Evolutionary conservation across 176 grass and related monocot genomes (phyloP).

Genomic region (Cenchrus americanus): DNA sequence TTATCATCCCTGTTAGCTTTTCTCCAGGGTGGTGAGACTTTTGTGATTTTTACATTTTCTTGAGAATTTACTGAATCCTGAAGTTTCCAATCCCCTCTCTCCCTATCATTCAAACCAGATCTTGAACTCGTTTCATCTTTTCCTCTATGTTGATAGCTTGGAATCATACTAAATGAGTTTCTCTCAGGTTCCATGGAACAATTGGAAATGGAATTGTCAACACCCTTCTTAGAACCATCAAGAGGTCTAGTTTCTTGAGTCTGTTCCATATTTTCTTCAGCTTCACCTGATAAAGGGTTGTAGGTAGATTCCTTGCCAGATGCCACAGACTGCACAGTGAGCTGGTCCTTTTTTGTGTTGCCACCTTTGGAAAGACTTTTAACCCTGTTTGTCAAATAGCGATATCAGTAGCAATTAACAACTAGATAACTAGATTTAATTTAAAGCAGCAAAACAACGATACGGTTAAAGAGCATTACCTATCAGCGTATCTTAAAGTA

Average conservation of each 20-base stretch:
- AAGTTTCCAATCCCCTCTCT: conserved; percentile 64
- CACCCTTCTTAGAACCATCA: conserved; percentile 55
- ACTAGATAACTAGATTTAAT: conserved; percentile 5
- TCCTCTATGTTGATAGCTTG: conserved; percentile 54
- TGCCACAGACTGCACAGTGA: conserved; percentile 43
- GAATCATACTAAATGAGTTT: conserved; percentile 69
- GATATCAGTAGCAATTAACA: conserved; percentile 27
- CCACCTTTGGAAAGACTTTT: conserved; percentile 98
- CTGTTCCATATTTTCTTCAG: conserved; percentile 52
- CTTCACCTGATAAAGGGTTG: conserved; percentile 51
- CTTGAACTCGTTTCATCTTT: conserved; percentile 52
- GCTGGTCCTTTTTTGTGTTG: conserved; percentile 83
- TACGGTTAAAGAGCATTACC: conserved; percentile 49
- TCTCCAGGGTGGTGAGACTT: conserved; percentile 76
- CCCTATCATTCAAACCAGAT: conserved; percentile 65
- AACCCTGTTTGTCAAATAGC: conserved; percentile 65
- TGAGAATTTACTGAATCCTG: conserved; percentile 58
- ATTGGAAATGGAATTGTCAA: conserved; percentile 58
- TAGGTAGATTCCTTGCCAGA: conserved; percentile 56
- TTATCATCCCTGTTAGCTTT: conserved; percentile 71
- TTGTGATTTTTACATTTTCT: conserved; percentile 82
- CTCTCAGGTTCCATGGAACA: conserved; percentile 76
- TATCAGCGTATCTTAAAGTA: conserved; percentile 96
- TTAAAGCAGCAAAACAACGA: conserved; percentile 9
- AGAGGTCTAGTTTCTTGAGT: conserved; percentile 58